Evolutionary conservation across 2,329 filamentous ascomycete species (phyloP).

Genomic region (Calonectria naviculata): DNA sequence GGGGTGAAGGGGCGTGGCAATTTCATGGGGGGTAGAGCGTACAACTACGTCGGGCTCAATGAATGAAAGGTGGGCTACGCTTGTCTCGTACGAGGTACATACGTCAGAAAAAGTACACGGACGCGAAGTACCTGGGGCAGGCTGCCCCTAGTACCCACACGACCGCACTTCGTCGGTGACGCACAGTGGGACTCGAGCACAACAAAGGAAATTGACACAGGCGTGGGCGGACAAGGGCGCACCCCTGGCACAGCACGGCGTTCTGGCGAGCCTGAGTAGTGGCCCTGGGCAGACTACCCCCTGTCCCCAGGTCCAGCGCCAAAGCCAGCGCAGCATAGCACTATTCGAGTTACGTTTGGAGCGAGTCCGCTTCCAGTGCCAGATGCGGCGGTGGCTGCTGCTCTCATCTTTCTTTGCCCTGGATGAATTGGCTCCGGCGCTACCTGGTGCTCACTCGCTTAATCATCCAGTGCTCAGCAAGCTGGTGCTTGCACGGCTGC

Average conservation of each 20-base stretch:
- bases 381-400: slow-evolving; percentile 32
- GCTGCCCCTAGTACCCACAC: slow-evolving; percentile 18
- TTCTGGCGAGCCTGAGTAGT: slow-evolving; percentile 9
- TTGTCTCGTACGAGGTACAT: slow-evolving; percentile 41
- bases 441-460: slow-evolving; percentile 15
- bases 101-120: slow-evolving; percentile 42
- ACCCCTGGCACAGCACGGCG: slow-evolving; percentile 25
- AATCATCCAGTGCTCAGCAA: slow-evolving; percentile 10
- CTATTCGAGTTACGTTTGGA: slow-evolving; percentile 8
- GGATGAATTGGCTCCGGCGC: slow-evolving; percentile 13
- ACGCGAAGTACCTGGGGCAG: slow-evolving; percentile 38
- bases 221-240: slow-evolving; percentile 27
- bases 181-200: slow-evolving; percentile 31
- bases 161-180: slow-evolving; percentile 22
- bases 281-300: background rate
- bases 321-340: slow-evolving; percentile 16
- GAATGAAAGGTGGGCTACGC: slow-evolving; percentile 23
- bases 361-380: slow-evolving; percentile 20
- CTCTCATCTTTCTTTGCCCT: background rate
- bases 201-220: slow-evolving; percentile 41
- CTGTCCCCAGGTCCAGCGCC: slow-evolving; percentile 32
- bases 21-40: slow-evolving; percentile 17
- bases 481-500: background rate
- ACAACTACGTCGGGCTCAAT: slow-evolving; percentile 21
- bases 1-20: slow-evolving; percentile 3